Base-by-base conservation (phyloP, 768 basidiomycete genomes). In the Leccinum broughii region DNA sequence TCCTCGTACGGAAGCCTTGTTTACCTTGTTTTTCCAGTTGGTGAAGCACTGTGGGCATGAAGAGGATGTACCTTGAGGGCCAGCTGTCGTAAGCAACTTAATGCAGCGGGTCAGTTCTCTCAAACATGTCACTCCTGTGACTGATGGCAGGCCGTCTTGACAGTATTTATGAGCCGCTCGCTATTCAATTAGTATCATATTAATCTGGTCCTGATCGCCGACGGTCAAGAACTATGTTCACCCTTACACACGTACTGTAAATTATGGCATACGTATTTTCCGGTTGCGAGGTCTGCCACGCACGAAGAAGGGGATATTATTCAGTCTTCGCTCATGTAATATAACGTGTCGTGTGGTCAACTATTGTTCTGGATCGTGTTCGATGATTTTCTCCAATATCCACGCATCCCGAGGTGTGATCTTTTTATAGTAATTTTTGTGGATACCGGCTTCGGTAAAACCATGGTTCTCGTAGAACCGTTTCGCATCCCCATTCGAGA, bases 371-470 rank as follows among this genome's bases (percentile, higher is more conserved):
- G 63, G 55, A 49, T n/a, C 55, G 53, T 64, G 71, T 52, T 75
- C 63, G 61, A 87, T 76, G 54, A 69, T 71, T 71, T 83, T 85
- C 76, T 95, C 90, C 55, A 95, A 80, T 61, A 95, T 79, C 93
- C 93, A 95, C 22, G 93, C 93, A 68, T 89, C 89, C 63, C 83
- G 84, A 26, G 93, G 93, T 30, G 75, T 78, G 59, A 95, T 91
- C 73, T 92, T 95, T 76, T 92, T 93, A 84, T 95, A 95, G 76
- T 95, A 95, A 62, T 85, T 81, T 67, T 88, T 78, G 56, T 89
- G 84, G 32, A 89, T 63, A 22, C 80, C 81, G 22, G 83, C 78
- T 73, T 91, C 86, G 57, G 75, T 77, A 78, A 95, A 95, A 8
- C 90, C 93, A 66, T 93, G 87, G 49, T 81, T 80, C 75, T 92